Percentiles rank a stretch among this genome's conserved stretches.
Evolutionary conservation across 305 asterid genomes (phyloP).

Genomic region (Andrographis paniculata): DNA sequence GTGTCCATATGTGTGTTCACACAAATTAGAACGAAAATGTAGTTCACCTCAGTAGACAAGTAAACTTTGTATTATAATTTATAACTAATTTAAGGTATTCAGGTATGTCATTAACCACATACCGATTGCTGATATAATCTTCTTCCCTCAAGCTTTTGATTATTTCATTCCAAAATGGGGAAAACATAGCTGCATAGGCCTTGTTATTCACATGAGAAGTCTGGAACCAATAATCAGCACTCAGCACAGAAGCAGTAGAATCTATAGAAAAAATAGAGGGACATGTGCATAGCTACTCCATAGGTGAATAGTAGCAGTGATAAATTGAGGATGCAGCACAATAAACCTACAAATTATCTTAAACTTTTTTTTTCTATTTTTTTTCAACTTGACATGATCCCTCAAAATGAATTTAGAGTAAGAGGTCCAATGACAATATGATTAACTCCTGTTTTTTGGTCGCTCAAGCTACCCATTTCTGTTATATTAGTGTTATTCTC

Average conservation of each 20-base stretch:
- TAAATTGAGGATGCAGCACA: too few species aligned
- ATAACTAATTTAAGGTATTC: too few species aligned
- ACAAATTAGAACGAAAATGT: too few species aligned
- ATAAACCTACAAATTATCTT: too few species aligned
- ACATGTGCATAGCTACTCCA: background rate
- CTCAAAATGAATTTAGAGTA: too few species aligned
- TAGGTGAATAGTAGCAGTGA: background rate
- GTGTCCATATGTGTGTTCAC: background rate
- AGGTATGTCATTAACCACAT: constrained; percentile 17
- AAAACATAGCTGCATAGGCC: constrained; percentile 71
- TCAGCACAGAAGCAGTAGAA: background rate
- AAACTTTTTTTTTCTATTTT: too few species aligned
- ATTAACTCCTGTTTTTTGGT: too few species aligned
- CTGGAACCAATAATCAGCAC: constrained; percentile 25
- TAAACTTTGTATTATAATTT: background rate
- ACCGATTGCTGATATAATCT: constrained; percentile 94
- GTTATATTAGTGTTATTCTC: too few species aligned
- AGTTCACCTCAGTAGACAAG: background rate
- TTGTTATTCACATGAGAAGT: constrained; percentile 56
- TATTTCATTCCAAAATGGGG: constrained; percentile 98
- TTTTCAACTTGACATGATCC: too few species aligned
- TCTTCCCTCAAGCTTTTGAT: constrained; percentile 96
- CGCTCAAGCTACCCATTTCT: too few species aligned
- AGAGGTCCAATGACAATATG: too few species aligned
- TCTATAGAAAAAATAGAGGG: background rate